Conservation (phyloP, 495 filamentous ascomycete species). For the Rusavskia elegans region DNA sequence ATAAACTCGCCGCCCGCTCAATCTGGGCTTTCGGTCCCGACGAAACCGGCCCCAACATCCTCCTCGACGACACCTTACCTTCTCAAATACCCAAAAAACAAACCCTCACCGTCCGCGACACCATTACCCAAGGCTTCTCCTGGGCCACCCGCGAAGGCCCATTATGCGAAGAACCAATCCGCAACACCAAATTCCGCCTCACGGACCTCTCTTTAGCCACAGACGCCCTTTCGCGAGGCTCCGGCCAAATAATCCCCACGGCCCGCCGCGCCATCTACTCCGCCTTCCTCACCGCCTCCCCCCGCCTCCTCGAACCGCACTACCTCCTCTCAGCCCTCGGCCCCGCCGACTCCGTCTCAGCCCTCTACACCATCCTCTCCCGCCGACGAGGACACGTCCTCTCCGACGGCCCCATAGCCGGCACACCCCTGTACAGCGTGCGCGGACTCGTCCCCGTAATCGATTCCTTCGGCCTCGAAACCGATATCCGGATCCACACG, state of each 20-base stretch:
- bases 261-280: slow-evolving; percentile 81
- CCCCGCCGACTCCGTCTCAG: slow-evolving; percentile 74
- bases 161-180: slow-evolving; percentile 95
- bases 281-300: slow-evolving; percentile 92
- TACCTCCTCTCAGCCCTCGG: slow-evolving; percentile 87
- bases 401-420: slow-evolving; percentile 81
- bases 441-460: slow-evolving; percentile 87
- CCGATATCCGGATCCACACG: slow-evolving; percentile 88
- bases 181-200: slow-evolving; percentile 88
- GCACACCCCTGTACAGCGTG: slow-evolving; percentile 87
- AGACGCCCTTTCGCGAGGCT: slow-evolving; percentile 85
- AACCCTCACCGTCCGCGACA: slow-evolving; percentile 75
- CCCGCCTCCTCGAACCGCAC: slow-evolving; percentile 88
- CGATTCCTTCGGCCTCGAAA: slow-evolving; percentile 94
- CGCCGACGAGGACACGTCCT: slow-evolving; percentile 84
- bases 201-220: slow-evolving; percentile 77
- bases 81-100: slow-evolving; percentile 80
- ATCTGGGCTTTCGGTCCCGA: slow-evolving; percentile 99
- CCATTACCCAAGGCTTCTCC: slow-evolving; percentile 83
- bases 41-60: slow-evolving; percentile 85
- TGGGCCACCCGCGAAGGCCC: slow-evolving; percentile 94
- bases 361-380: slow-evolving; percentile 82
- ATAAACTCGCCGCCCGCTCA: slow-evolving; percentile 80
- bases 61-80: slow-evolving; percentile 91
- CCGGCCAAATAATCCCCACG: slow-evolving; percentile 94